These are phyloP conservation scores for Colletotrichum sidae DNA, from an alignment of 2,329 filamentous ascomycete genomes.

Conservation along the genomic window DNA sequence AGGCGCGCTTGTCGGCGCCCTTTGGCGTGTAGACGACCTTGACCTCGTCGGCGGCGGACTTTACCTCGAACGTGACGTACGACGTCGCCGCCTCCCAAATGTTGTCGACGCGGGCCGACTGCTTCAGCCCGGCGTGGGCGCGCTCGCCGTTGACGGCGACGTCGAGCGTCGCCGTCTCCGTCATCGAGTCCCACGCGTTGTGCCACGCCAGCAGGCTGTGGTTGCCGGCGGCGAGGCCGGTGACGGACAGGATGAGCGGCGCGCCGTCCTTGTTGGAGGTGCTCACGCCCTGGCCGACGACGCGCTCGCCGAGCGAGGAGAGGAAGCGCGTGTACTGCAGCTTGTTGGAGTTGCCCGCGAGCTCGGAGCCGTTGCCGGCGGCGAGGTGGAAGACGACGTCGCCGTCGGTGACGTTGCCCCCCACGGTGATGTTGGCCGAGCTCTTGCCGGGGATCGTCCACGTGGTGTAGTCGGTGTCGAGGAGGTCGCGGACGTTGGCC, in stretches of 20 bases:
- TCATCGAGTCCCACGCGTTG: slow-evolving; percentile 45
- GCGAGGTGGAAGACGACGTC: slow-evolving; percentile 25
- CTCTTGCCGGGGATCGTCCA: slow-evolving; percentile 35
- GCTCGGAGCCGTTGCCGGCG: slow-evolving; percentile 28
- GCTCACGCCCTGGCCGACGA: slow-evolving; percentile 44
- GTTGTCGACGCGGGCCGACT: slow-evolving; percentile 45
- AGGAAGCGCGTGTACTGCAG: slow-evolving; percentile 42
- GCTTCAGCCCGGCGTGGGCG: slow-evolving; percentile 21
- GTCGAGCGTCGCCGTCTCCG: slow-evolving; percentile 39
- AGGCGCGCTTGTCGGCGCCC: slow-evolving; percentile 40
- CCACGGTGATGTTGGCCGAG: slow-evolving; percentile 22
- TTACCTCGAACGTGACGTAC: slow-evolving; percentile 42
- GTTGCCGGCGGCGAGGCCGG: slow-evolving; percentile 42
- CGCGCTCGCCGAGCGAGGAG: slow-evolving; percentile 44
- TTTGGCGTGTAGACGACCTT: slow-evolving; percentile 42
- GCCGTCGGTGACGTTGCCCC: slow-evolving; percentile 19
- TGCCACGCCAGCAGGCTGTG: slow-evolving; percentile 46
- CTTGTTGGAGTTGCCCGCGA: slow-evolving; percentile 44
- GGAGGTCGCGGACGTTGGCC: slow-evolving; percentile 32
- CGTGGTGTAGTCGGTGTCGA: slow-evolving; percentile 33
- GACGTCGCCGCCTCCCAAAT: slow-evolving; percentile 46
- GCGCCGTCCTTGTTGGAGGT: slow-evolving; percentile 40
- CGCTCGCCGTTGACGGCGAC: slow-evolving; percentile 42
- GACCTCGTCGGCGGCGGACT: slow-evolving; percentile 39
- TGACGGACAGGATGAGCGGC: slow-evolving; percentile 43